Base-by-base conservation (phyloP, 495 filamentous ascomycete genomes). In the Aspergillus avenaceus region DNA sequence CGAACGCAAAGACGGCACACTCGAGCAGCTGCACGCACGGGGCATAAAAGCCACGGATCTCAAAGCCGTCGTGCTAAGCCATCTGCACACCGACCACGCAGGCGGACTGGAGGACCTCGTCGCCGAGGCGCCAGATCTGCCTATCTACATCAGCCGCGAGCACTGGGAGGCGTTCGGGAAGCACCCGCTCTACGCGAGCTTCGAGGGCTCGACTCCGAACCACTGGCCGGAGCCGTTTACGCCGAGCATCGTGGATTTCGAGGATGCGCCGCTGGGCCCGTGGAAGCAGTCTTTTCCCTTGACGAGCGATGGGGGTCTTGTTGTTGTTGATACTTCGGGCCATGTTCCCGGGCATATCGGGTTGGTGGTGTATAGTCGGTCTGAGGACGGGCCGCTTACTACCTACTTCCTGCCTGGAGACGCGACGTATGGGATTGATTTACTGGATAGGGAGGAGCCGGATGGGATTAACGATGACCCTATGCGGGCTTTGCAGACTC, bases 401-500 rank as follows among this genome's bases (percentile, higher is more conserved):
- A 65, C 54, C 11, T 69, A 62, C 42, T 58, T 69, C 25, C 41
- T 66, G 18, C 52, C 61, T 11, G 65, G 65, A 0, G 63, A 66
- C 48, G 61, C 65, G 38, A 63, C 55, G 3, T 69, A 69, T 52
- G 53, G 55, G 5, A 21, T 58, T 21, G 58, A 62, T 28, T 22
- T 56, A 7, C 37, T 69, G 31, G 60, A 69, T 24, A 46, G 44
- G 13, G 63, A 65, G 36, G 38, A 58, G 34, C 59, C 61, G 5
- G 65, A 66, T 56, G 65, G 66, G 2, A 59, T 67, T 12, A 70
- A 59, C 38, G 50, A 57, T 38, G 55, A 59, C 40, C 65, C 65
- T 0, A 24, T 51, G 43, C 51, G 47, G 8, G 65, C 65, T 1
- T 28, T 64, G 29, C 22, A 58, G 25, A 64, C 50, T 5, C 12